Evolutionary conservation across 2,329 filamentous ascomycete genomes (phyloP).

Genomic region (Ophiostoma piceae): DNA sequence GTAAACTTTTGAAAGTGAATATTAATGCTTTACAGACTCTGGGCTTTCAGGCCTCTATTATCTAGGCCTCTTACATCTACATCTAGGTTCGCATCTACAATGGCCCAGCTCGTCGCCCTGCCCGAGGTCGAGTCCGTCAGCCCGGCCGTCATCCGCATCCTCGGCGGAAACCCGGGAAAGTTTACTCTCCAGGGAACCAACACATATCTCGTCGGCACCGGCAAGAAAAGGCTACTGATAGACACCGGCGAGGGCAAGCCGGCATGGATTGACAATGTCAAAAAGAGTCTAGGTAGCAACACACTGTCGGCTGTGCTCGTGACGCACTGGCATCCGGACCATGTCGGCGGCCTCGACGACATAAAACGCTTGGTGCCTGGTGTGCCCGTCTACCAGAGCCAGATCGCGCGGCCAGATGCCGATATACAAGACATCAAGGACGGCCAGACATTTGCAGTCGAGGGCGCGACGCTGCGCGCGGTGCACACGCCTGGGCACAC

Average conservation of each 20-base stretch:
- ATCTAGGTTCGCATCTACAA: conserved; percentile 25
- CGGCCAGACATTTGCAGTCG: conserved; percentile 46
- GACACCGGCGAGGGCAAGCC: conserved; percentile 82
- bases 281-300: conserved; percentile 47
- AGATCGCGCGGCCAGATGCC: conserved; percentile 34
- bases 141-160: conserved; percentile 70
- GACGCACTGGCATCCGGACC: conserved; percentile 91
- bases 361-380: conserved; percentile 53
- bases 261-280: conserved; percentile 65
- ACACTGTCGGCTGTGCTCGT: conserved; percentile 64
- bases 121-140: conserved; percentile 73
- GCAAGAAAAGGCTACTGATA: conserved; percentile 67
- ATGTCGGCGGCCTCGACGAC: conserved; percentile 74
- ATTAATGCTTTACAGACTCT: background rate
- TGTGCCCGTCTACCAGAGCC: conserved; percentile 57
- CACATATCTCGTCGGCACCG: conserved; percentile 84
- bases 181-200: conserved; percentile 76
- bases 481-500: conserved; percentile 66
- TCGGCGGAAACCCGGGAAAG: conserved; percentile 89
- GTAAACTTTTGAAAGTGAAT: too few species aligned
- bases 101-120: conserved; percentile 55
- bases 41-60: background rate
- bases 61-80: background rate
- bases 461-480: conserved; percentile 56
- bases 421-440: conserved; percentile 37